phyloP scores from a whole-genome alignment of 2,329 filamentous ascomycete genomes.

The Ilyonectria mors-panacis region DNA sequence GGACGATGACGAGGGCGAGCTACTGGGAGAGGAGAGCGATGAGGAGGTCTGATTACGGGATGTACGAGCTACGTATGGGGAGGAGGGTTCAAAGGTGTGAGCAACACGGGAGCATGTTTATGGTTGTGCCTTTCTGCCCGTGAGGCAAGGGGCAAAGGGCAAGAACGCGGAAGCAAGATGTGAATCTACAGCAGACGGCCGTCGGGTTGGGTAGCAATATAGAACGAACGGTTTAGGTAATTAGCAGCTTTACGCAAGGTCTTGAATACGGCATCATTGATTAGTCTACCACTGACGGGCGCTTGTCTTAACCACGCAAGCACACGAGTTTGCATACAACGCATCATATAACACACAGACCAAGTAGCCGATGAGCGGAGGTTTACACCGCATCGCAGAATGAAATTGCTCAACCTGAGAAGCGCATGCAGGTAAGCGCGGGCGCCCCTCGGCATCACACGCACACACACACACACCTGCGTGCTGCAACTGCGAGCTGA shows the following conservation, averaged over 20 bases:
- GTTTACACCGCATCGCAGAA: not conserved
- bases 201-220: conserved; percentile 20
- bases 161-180: not conserved
- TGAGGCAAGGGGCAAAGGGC: not conserved
- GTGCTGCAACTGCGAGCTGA: not conserved
- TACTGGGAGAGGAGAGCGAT: conserved; percentile 93
- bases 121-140: conserved; percentile 5
- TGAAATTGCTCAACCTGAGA: not conserved
- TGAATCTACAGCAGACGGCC: conserved; percentile 6
- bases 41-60: conserved; percentile 76
- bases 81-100: conserved; percentile 12
- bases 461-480: not conserved
- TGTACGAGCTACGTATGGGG: conserved; percentile 38
- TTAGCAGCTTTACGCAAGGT: conserved; percentile 18
- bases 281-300: not conserved
- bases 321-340: not conserved
- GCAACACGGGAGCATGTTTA: conserved; percentile 1
- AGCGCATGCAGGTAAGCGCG: conserved; percentile 10
- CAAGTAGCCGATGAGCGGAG: not conserved
- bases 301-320: not conserved
- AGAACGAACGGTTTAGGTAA: conserved; percentile 20
- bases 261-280: conserved; percentile 8
- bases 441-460: not conserved
- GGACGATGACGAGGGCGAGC: conserved; percentile 93
- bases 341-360: not conserved